Evolutionary conservation across 352 stramenopile genomes (phyloP).

Genomic region (Phytophthora foliorum): DNA sequence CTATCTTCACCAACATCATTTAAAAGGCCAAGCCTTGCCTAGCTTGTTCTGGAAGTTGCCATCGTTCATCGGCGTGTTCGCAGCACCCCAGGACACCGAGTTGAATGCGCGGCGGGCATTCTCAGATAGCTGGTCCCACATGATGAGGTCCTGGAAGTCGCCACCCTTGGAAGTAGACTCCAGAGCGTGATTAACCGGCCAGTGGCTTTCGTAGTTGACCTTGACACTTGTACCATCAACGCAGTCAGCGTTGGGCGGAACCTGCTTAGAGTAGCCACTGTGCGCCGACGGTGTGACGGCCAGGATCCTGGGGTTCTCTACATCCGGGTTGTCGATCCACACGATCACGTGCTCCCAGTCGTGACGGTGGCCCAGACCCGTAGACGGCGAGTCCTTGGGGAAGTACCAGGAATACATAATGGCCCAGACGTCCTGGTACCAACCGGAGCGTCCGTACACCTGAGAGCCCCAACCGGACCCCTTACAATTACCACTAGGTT

Average conservation of each 20-base stretch:
- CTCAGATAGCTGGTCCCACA: slow-evolving; percentile 17
- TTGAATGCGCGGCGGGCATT: slow-evolving; percentile 17
- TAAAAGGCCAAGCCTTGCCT: slow-evolving; percentile 27
- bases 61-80: slow-evolving; percentile 41
- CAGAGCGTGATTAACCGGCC: slow-evolving; percentile 24
- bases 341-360: slow-evolving; percentile 26
- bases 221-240: slow-evolving; percentile 19
- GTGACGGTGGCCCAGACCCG: slow-evolving; percentile 42
- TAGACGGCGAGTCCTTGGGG: slow-evolving; percentile 44
- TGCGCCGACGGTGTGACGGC: slow-evolving; percentile 19
- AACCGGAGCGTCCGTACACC: slow-evolving; percentile 33
- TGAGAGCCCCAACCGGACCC: slow-evolving; percentile 40
- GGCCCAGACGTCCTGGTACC: slow-evolving; percentile 26
- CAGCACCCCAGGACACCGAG: slow-evolving; percentile 4
- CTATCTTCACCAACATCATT: neutral
- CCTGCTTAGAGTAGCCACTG: slow-evolving; percentile 13
- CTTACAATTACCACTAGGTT: slow-evolving; percentile 27
- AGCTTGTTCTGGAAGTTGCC: slow-evolving; percentile 39
- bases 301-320: slow-evolving; percentile 23
- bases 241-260: neutral
- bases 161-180: slow-evolving; percentile 5
- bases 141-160: slow-evolving; percentile 24
- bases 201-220: slow-evolving; percentile 15
- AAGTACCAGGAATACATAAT: slow-evolving; percentile 53
- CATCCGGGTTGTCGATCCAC: slow-evolving; percentile 11